Percentiles rank a stretch among this genome's conserved stretches.
Conservation (phyloP, 2,329 filamentous ascomycete species). For the Aspergillus tubingensis region DNA sequence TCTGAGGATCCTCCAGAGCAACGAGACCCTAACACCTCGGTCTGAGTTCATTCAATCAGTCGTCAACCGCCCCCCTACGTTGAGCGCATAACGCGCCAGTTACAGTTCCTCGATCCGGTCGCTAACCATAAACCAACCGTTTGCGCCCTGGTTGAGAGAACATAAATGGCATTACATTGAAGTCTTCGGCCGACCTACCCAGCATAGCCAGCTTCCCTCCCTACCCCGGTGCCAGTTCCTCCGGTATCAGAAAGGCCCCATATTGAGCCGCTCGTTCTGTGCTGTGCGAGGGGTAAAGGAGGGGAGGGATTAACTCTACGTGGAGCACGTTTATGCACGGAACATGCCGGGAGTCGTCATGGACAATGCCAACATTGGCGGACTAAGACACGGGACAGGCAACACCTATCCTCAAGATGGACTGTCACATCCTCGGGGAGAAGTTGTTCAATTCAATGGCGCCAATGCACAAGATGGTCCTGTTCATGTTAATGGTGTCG, state of each 20-base stretch:
- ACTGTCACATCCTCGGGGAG: conserved; percentile 18
- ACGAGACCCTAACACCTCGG: neutral
- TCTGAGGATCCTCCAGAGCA: neutral
- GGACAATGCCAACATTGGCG: conserved; percentile 38
- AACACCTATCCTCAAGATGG: conserved; percentile 30
- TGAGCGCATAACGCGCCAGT: neutral
- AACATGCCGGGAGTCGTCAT: conserved; percentile 48
- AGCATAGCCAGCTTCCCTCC: conserved; percentile 29
- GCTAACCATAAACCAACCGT: neutral
- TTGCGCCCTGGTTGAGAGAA: conserved; percentile 2
- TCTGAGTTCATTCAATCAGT: neutral
- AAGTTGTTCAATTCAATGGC: conserved; percentile 19
- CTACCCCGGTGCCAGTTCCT: conserved; percentile 23
- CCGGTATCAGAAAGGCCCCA: conserved; percentile 19
- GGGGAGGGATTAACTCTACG: conserved; percentile 27
- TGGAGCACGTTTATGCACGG: conserved; percentile 22
- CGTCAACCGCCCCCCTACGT: neutral
- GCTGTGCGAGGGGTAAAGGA: conserved; percentile 33
- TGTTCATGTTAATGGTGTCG: conserved; percentile 31
- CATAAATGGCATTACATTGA: conserved; percentile 32
- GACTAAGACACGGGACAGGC: conserved; percentile 27
- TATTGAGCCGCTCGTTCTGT: conserved; percentile 25
- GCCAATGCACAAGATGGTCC: conserved; percentile 26
- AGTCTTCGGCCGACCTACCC: conserved; percentile 13
- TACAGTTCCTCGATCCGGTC: neutral